phyloP scores from a whole-genome alignment of 2,329 filamentous ascomycete genomes.

The Aureobasidium sp. region DNA sequence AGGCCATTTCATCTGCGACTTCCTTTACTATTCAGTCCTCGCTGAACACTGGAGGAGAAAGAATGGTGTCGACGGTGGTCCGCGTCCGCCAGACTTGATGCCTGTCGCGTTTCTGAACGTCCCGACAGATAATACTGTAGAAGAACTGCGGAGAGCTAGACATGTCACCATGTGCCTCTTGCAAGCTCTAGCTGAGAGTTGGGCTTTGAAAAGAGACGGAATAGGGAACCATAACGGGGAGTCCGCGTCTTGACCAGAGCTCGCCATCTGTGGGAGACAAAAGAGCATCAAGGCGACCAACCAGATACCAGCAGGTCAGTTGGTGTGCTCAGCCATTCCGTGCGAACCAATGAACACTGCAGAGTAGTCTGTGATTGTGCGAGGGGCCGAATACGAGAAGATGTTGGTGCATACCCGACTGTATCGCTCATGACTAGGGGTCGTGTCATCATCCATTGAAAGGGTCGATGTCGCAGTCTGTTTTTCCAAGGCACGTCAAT shows the following conservation, averaged over 20 bases:
- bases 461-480: too few species aligned
- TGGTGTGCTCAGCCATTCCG: not conserved
- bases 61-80: conserved; percentile 6
- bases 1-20: conserved; percentile 36
- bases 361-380: not conserved
- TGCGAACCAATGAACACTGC: not conserved
- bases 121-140: conserved; percentile 28
- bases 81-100: conserved; percentile 12
- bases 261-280: not conserved
- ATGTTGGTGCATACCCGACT: not conserved
- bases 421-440: not conserved
- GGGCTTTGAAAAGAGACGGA: conserved; percentile 11
- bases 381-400: not conserved
- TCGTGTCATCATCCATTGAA: not conserved
- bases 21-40: conserved; percentile 34
- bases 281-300: not conserved
- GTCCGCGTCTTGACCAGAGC: not conserved
- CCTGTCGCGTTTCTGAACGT: conserved; percentile 36
- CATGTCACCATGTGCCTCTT: conserved; percentile 26
- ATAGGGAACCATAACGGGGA: not conserved
- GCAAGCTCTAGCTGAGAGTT: conserved; percentile 27
- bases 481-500: not conserved
- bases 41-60: conserved; percentile 23
- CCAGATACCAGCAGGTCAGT: not conserved
- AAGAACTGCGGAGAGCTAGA: conserved; percentile 25